Conservation (phyloP, 2,329 filamentous ascomycete genomes). For the Aspergillus pseudoviridinutans region DNA sequence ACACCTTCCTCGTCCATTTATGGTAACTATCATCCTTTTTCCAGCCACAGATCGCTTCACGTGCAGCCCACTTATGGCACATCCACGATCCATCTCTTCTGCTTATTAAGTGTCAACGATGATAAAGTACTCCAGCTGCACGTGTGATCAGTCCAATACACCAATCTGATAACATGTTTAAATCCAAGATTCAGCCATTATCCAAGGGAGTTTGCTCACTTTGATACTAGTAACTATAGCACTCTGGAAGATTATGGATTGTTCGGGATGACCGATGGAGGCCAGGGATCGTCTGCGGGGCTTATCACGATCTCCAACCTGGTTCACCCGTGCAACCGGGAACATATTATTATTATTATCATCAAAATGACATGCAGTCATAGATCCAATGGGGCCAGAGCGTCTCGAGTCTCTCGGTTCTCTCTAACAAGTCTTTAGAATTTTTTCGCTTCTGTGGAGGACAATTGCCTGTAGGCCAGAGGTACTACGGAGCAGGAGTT, state of each 20-base stretch:
- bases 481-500: neutral
- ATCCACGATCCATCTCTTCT: neutral
- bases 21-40: conserved; percentile 18
- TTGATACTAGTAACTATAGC: neutral
- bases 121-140: neutral
- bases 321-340: neutral
- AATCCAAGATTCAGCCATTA: neutral
- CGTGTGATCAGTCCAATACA: neutral
- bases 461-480: neutral
- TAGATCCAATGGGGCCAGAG: neutral
- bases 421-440: neutral
- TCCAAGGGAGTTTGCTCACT: neutral
- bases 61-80: neutral
- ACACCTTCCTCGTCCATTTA: conserved; percentile 8
- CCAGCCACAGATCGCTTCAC: conserved; percentile 10
- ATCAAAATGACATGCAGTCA: neutral
- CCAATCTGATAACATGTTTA: neutral
- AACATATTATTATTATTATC: neutral
- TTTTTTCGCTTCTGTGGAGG: neutral
- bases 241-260: neutral
- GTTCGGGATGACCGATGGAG: neutral
- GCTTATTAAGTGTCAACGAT: neutral
- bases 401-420: neutral
- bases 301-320: neutral
- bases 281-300: neutral